Conservation (phyloP, 306 rosid species). For the Pyrus pyrifolia region DNA sequence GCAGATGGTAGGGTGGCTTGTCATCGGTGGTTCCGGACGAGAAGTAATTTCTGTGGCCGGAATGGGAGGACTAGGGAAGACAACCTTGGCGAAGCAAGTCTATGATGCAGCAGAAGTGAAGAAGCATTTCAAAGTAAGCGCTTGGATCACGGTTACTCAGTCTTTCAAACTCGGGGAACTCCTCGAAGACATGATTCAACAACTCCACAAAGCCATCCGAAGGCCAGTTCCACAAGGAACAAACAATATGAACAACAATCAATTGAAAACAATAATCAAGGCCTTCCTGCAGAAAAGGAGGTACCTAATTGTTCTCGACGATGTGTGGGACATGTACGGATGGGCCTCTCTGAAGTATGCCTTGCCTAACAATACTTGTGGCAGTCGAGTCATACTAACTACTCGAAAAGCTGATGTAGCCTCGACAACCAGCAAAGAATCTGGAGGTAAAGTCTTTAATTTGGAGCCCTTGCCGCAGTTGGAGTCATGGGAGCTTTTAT, state of each 20-base stretch:
- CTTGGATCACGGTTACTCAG: not conserved
- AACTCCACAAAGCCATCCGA: not conserved
- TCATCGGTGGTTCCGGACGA: not conserved
- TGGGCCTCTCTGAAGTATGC: not conserved
- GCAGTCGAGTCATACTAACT: not conserved
- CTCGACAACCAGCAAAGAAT: not conserved
- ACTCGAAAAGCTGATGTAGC: not conserved
- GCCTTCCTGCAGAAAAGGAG: not conserved
- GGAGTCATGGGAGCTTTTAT: not conserved
- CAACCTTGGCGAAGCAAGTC: not conserved
- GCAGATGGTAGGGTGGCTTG: not conserved
- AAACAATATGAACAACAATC: not conserved
- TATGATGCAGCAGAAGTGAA: not conserved
- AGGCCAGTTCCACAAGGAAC: not conserved
- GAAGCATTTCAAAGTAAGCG: not conserved
- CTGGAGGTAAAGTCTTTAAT: not conserved
- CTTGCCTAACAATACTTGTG: not conserved
- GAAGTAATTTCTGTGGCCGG: not conserved
- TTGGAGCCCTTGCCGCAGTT: not conserved
- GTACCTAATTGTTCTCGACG: not conserved
- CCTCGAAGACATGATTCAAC: not conserved
- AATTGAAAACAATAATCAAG: not conserved
- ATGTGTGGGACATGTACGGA: not conserved
- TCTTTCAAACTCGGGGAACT: not conserved
- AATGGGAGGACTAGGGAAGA: not conserved